Evolutionary conservation across 2,329 filamentous ascomycete species (phyloP).

Genomic region (Hortaea sp.): DNA sequence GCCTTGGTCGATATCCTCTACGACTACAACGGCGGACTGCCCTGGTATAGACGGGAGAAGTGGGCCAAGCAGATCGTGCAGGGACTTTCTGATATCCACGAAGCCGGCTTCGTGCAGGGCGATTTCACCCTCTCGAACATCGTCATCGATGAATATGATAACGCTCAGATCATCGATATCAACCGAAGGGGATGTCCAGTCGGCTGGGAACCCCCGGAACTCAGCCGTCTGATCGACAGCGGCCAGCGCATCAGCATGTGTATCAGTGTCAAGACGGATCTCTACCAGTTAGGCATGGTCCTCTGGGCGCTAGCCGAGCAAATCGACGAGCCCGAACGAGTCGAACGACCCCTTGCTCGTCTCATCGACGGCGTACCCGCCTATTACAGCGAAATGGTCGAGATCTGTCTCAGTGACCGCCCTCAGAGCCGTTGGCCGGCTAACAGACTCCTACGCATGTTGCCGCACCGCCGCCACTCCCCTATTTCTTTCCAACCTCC

Average conservation of each 20-base stretch:
- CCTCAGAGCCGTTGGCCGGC: slow-evolving; percentile 67
- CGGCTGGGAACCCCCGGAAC: slow-evolving; percentile 94
- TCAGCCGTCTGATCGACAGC: slow-evolving; percentile 72
- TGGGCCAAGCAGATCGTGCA: slow-evolving; percentile 90
- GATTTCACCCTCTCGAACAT: slow-evolving; percentile 98
- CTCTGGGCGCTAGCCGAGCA: slow-evolving; percentile 83
- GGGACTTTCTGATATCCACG: slow-evolving; percentile 85
- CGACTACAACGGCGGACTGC: slow-evolving; percentile 53
- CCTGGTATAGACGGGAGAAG: slow-evolving; percentile 65
- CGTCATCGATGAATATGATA: slow-evolving; percentile 71
- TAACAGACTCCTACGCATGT: slow-evolving; percentile 57
- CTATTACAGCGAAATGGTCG: slow-evolving; percentile 69
- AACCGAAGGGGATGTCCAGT: slow-evolving; percentile 95
- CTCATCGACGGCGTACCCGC: background rate
- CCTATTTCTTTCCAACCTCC: slow-evolving; percentile 4
- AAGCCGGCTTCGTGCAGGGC: slow-evolving; percentile 91
- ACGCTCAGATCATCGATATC: slow-evolving; percentile 97
- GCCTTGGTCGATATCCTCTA: slow-evolving; percentile 87
- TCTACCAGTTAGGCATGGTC: slow-evolving; percentile 95
- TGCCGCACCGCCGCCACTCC: slow-evolving; percentile 40
- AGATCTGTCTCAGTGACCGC: slow-evolving; percentile 63
- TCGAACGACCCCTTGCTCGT: slow-evolving; percentile 57
- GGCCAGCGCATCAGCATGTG: slow-evolving; percentile 92
- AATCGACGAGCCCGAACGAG: slow-evolving; percentile 79
- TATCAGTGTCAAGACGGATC: slow-evolving; percentile 93